Base-by-base conservation (phyloP, 805 yeast species). In the Starmerella sirachaensis region DNA sequence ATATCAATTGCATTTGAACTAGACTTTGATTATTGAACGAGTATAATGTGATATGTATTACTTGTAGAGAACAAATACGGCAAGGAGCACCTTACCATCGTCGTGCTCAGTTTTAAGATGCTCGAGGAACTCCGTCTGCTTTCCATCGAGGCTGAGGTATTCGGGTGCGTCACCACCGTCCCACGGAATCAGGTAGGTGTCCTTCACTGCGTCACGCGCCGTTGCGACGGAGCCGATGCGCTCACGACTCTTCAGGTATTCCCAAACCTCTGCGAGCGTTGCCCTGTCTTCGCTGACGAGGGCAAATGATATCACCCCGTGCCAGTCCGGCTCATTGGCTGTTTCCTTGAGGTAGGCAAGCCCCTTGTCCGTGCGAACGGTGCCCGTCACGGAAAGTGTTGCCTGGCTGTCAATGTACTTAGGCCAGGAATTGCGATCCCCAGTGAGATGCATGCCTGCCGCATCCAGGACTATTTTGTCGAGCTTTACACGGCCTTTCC, bases 181-280 rank as follows among this genome's bases (percentile, higher is more conserved):
- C 7, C 68, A 38, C 1, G 76, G 66, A 20, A 76, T 55, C 37
- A 78, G 45, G 53, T 78, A 78, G 7, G 78, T 68, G 55, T 78
- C 86, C 49, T 76, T 77, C 27, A 75, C 76, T 47, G 64, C 62
- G 7, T 54, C 43, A 1, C 72, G 70, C 36, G 62, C 62, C 14
- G 61, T 63, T 10, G 70, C 66, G 31, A 78, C 60, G 13, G 77
- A 84, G 1, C 84, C 86, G 35, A 69, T 72, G 51, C 72, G 72
- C 20, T 55, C 49, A 20, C 69, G 58, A 5, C 57, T 50, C 27
- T 57, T 50, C 48, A 74, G 69, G 52, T 75, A 74, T 13, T 65
- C 62, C 55, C 58, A 65, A 23, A 69, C 52, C 29, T 57, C 54
- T 20, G 50, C 40, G 19, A 45, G 42, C 30, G 44, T 49, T 12